Conservation (phyloP, 495 filamentous ascomycete genomes). For the Penicillium simplicissimum region DNA sequence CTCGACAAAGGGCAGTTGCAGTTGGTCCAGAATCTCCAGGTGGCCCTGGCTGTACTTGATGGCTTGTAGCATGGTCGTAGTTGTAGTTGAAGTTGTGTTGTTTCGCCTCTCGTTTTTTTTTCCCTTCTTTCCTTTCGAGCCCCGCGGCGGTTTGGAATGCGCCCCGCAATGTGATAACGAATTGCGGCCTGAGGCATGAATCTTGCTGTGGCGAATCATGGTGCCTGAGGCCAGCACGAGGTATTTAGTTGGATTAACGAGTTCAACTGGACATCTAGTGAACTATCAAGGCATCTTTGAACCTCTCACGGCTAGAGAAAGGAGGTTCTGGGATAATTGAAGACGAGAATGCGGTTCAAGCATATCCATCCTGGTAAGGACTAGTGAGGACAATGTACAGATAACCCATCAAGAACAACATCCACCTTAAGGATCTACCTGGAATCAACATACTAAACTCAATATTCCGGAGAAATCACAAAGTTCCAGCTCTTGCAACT, state of each 20-base stretch:
- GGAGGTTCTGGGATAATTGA: too few relatives aligned
- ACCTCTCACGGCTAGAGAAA: too few relatives aligned
- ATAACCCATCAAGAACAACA: background rate
- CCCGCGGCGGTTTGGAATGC: slow-evolving; percentile 3
- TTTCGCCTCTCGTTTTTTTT: slow-evolving; percentile 1
- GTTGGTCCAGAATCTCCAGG: slow-evolving; percentile 85
- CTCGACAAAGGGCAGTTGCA: slow-evolving; percentile 83
- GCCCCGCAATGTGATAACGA: background rate
- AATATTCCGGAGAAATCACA: slow-evolving; percentile 25
- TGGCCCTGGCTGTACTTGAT: slow-evolving; percentile 80
- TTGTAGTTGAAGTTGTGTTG: background rate
- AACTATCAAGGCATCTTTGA: too few relatives aligned
- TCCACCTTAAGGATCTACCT: background rate
- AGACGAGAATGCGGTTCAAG: background rate
- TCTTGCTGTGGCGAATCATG: background rate
- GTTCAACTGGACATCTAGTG: background rate
- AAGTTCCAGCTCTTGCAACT: slow-evolving; percentile 24
- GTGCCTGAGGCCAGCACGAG: background rate
- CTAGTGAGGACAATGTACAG: background rate
- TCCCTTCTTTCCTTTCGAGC: background rate
- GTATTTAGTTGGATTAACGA: background rate
- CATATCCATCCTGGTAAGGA: background rate
- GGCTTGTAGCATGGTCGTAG: slow-evolving; percentile 69
- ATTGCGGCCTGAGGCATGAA: background rate
- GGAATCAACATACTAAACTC: background rate